Evolutionary conservation across 495 filamentous ascomycete species (phyloP), one percentile per base, ranked within the genome.

Genomic region (Xylaria longipes): DNA sequence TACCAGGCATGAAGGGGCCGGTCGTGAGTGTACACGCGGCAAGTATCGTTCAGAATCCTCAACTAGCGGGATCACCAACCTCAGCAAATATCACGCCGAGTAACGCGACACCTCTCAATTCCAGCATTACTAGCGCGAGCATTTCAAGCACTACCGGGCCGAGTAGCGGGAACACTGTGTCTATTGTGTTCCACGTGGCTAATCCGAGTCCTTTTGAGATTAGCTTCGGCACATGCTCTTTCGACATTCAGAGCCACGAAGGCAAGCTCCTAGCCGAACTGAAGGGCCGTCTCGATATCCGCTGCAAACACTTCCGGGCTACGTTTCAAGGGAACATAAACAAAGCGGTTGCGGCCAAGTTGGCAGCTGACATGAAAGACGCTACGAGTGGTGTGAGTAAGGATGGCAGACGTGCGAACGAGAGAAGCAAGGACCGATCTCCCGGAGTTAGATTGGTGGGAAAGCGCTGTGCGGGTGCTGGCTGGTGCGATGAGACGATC

Each of bases 171-270:
- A 63, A 64, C 2, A 22, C 4, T 8, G 29, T 74, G 48, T 71
- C 29, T 20, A 68, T 74, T 9, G 68, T 31, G 11, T 25, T 82
- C 43, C 65, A 57, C 57, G 62, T 79, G 2, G 39, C 17, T 29
- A 82, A 82, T 58, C 78, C 75, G 11, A 74, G 70, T 29, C 75
- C 77, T 1, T 45, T 80, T 2, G 79, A 81, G 67, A 74, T 81
- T 7, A 75, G 73, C 63, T 71, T 81, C 71, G 79, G 80, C n/a
- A 62, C 54, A 22, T 76, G 75, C 62, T 65, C 66, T 4, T 79
- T 79, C 63, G 74, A 78, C 57, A 76, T 81, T 31, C 72, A 52
- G 25, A 71, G 72, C 56, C 68, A 39, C 8, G 22, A 72, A 5
- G 74, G 72, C 58, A 67, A 57, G 22, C 60, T 72, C 57, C 54